Percentiles rank a stretch among this genome's conserved stretches.
These are phyloP conservation scores for Wallacemonas sp. DNA, from an alignment of 208 protist genomes.

Conservation along the genomic window DNA sequence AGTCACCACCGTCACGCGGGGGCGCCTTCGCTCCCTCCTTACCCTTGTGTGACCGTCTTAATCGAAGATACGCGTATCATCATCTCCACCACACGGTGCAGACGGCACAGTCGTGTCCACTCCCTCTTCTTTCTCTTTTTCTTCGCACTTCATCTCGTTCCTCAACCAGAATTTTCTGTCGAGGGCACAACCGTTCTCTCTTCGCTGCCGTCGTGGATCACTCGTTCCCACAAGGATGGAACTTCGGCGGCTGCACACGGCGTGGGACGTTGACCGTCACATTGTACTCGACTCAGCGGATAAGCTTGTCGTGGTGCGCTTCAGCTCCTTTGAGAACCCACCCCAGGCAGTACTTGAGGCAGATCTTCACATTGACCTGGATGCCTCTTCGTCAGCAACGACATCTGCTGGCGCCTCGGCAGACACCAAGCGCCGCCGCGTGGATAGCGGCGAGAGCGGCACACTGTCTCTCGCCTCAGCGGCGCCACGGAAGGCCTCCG, in stretches of 20 bases:
- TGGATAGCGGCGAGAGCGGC: not conserved
- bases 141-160: not conserved
- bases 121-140: constrained; percentile 8
- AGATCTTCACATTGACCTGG: constrained; percentile 49
- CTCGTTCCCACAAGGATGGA: too few species aligned
- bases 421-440: constrained; percentile 15
- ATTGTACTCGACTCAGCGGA: constrained; percentile 83
- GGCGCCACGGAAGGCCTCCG: not conserved
- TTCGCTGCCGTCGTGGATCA: too few species aligned
- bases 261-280: constrained; percentile 85
- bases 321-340: constrained; percentile 57
- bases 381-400: not conserved
- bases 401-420: not conserved
- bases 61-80: too few species aligned
- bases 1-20: too few species aligned
- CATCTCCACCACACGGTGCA: not conserved
- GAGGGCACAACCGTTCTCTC: too few species aligned
- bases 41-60: too few species aligned
- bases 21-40: too few species aligned
- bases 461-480: not conserved
- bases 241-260: constrained; percentile 48
- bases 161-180: too few species aligned
- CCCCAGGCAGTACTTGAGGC: constrained; percentile 69
- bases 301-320: constrained; percentile 75
- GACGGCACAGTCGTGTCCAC: not conserved